Base-by-base conservation (phyloP, 495 filamentous ascomycete species). In the Penicillium cinerascens region DNA sequence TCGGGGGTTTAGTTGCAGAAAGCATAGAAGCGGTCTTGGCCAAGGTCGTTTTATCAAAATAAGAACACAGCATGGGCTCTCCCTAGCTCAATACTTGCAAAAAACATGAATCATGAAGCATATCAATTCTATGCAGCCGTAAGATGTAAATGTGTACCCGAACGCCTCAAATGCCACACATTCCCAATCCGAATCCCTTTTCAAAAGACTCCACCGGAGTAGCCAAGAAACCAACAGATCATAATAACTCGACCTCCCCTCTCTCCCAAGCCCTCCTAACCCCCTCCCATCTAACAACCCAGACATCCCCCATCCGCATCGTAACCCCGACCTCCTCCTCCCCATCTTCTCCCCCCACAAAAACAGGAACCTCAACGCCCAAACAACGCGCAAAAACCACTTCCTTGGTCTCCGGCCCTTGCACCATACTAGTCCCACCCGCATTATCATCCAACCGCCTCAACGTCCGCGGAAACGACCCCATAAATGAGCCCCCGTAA, bases 361-460 rank as follows among this genome's bases (percentile, higher is more conserved):
- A 74, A 38, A 83, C 68, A 35, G 67, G 64, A 36, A 85, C 79
- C 60, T 74, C 65, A 42, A 78, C 79, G 26, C 69, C 78, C 25
- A 96, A 70, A 56, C 87, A 82, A 52, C 92, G 74, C 37, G 89
- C 85, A 71, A 98, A 96, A 11, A 97, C 91, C 16, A 88, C 90
- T 37, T 80, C 77, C 38, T 90, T 84, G 46, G 79, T 66, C 71
- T 97, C 95, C 7, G 93, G 93, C 1, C 79, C 75, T 55, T 95
- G 89, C 20, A 98, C 82, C 93, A 98, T 98, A 71, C 82, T 89
- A 49, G 91, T 86, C 2, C 91, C 90, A 1, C 89, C 92, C 0
- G 86, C 82, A 44, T 87, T 88, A 73, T 98, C 95, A 76, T 97
- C 91, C 45, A 98, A 71, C 61, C 87, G 79, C 64, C 88, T 83